These are phyloP conservation scores for Fomitopsis schrenkii DNA, from an alignment of 1,284 basidiomycete genomes.

Conservation along the genomic window DNA sequence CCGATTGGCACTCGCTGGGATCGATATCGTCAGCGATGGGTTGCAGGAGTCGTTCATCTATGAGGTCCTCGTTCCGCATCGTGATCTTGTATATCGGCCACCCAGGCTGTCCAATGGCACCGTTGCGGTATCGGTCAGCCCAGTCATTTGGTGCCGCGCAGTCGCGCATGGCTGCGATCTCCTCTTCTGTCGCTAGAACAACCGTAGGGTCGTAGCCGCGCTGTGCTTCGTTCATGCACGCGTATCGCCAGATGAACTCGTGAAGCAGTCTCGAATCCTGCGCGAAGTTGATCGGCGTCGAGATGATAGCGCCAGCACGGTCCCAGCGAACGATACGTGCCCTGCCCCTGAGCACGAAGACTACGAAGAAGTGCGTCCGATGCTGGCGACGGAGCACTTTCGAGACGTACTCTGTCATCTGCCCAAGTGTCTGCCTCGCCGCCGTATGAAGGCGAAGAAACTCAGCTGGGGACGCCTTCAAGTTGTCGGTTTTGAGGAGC, in stretches of 20 bases:
- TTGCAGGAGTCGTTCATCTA: not conserved
- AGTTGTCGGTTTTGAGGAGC: too few relatives aligned
- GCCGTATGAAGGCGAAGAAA: not conserved
- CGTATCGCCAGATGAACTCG: conserved; percentile 12
- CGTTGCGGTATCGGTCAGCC: not conserved
- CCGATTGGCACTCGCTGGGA: too few relatives aligned
- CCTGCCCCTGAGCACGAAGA: conserved; percentile 8
- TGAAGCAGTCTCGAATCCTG: conserved; percentile 3
- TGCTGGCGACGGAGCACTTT: conserved; percentile 8
- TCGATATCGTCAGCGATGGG: not conserved
- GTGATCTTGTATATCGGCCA: conserved; percentile 2
- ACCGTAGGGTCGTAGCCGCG: conserved; percentile 14
- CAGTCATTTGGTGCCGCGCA: not conserved
- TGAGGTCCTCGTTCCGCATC: not conserved
- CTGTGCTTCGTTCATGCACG: not conserved
- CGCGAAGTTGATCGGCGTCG: conserved; percentile 11
- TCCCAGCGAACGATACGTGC: conserved; percentile 18
- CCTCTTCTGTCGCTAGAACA: not conserved
- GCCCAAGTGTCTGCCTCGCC: not conserved
- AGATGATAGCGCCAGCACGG: conserved; percentile 12
- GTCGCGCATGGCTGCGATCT: not conserved
- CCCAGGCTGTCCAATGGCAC: not conserved
- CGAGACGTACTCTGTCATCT: not conserved
- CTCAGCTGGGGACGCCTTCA: not conserved
- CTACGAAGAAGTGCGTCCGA: conserved; percentile 7